Conservation (phyloP, 768 basidiomycete species). For the Boletus huronensis region DNA sequence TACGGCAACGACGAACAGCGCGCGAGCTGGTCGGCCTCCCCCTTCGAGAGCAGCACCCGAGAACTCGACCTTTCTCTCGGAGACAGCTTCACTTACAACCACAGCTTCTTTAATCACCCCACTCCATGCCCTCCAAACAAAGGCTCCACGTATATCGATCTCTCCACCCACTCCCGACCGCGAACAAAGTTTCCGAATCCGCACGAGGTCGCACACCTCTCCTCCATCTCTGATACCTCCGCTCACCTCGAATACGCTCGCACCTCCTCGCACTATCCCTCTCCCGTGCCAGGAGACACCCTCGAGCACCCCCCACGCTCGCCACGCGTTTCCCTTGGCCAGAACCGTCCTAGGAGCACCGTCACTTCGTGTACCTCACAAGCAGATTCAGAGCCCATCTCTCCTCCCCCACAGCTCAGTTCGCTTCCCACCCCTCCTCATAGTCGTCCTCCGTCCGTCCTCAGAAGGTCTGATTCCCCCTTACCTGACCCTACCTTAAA, state of each 20-base stretch:
- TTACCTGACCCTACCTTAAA: slow-evolving; percentile 17
- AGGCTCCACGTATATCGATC: slow-evolving; percentile 30
- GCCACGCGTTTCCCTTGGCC: slow-evolving; percentile 19
- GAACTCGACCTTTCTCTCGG: slow-evolving; percentile 35
- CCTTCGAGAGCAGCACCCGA: slow-evolving; percentile 37
- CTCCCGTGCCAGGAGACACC: slow-evolving; percentile 11
- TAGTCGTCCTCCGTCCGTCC: slow-evolving; percentile 27
- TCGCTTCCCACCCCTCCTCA: slow-evolving; percentile 28
- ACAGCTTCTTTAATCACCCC: slow-evolving; percentile 29
- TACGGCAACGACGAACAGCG: slow-evolving; percentile 59
- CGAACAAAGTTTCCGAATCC: slow-evolving; percentile 21
- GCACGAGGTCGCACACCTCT: slow-evolving; percentile 20
- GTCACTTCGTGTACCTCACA: slow-evolving; percentile 29
- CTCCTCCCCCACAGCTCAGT: slow-evolving; percentile 13
- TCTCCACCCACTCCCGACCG: slow-evolving; percentile 24
- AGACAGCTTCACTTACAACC: slow-evolving; percentile 33
- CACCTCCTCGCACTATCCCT: slow-evolving; percentile 19
- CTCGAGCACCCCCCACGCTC: slow-evolving; percentile 28
- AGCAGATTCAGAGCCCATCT: slow-evolving; percentile 14
- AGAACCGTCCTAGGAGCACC: slow-evolving; percentile 22
- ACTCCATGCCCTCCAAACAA: slow-evolving; percentile 16
- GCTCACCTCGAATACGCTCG: slow-evolving; percentile 17
- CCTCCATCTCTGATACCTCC: slow-evolving; percentile 27
- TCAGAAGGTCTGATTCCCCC: slow-evolving; percentile 26
- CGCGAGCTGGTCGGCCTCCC: slow-evolving; percentile 46